phyloP scores from a whole-genome alignment of 2,329 filamentous ascomycete species.

The Hypoxylon sp. region DNA sequence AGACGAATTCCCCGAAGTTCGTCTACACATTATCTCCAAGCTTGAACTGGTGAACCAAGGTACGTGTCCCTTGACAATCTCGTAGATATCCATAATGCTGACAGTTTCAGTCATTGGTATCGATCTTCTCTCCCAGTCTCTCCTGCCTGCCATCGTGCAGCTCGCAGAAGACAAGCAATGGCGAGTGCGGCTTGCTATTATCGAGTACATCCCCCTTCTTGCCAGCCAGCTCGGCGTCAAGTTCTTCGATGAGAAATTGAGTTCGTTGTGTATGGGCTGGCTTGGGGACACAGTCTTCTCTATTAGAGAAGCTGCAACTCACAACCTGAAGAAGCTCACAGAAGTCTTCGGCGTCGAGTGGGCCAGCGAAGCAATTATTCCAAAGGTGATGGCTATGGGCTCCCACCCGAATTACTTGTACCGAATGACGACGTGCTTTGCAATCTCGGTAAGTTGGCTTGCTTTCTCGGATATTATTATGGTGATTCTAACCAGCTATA shows the following conservation, averaged over 20 bases:
- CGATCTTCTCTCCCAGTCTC: slow-evolving; percentile 93
- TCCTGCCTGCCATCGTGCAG: slow-evolving; percentile 96
- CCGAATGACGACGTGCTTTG: slow-evolving; percentile 99
- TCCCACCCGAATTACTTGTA: slow-evolving; percentile 99
- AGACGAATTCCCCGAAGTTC: slow-evolving; percentile 98
- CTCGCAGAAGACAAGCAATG: slow-evolving; percentile 99
- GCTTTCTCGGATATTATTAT: background rate
- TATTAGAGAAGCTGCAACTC: slow-evolving; percentile 95
- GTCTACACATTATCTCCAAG: slow-evolving; percentile 99
- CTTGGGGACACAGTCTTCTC: slow-evolving; percentile 98
- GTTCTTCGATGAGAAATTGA: slow-evolving; percentile 98
- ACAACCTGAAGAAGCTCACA: slow-evolving; percentile 97
- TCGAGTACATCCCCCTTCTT: slow-evolving; percentile 97
- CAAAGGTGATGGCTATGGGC: slow-evolving; percentile 98
- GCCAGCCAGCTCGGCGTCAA: slow-evolving; percentile 95
- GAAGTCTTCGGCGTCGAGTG: slow-evolving; percentile 99
- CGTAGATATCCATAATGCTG: slow-evolving; percentile 26
- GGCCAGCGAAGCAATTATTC: slow-evolving; percentile 97
- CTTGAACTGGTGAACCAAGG: slow-evolving; percentile 97
- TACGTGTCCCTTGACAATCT: slow-evolving; percentile 56
- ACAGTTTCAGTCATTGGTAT: slow-evolving; percentile 86
- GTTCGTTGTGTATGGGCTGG: slow-evolving; percentile 97
- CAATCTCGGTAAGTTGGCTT: slow-evolving; percentile 84
- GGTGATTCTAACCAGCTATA: slow-evolving; percentile 56
- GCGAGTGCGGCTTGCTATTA: slow-evolving; percentile 97